Evolutionary conservation across 768 basidiomycete species (phyloP).

Genomic region (Russula foetens): DNA sequence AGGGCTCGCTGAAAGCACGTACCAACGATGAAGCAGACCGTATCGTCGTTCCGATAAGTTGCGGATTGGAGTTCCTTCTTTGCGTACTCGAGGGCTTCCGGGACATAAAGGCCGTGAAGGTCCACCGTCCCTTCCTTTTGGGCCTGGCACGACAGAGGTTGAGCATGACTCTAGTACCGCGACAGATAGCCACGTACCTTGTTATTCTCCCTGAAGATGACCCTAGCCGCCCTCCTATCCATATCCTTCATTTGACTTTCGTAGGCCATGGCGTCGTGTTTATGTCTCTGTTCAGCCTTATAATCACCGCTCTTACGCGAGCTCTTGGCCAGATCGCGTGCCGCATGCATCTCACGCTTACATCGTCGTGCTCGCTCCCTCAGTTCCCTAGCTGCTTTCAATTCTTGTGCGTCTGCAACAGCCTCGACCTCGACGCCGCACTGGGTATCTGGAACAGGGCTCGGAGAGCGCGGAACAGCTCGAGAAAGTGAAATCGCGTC

Average conservation of each 20-base stretch:
- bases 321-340: not conserved
- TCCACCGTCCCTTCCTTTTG: not conserved
- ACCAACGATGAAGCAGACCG: slow-evolving; percentile 7
- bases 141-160: not conserved
- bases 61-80: not conserved
- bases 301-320: not conserved
- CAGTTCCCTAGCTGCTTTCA: not conserved
- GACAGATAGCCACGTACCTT: not conserved
- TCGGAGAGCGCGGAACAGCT: not conserved
- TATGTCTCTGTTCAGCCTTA: not conserved
- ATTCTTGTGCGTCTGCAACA: not conserved
- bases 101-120: slow-evolving; percentile 6
- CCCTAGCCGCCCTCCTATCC: not conserved
- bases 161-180: not conserved
- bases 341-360: not conserved
- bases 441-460: not conserved
- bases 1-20: not conserved
- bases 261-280: not conserved
- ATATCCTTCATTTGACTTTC: not conserved
- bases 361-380: not conserved
- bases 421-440: not conserved
- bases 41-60: not conserved
- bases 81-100: slow-evolving; percentile 4
- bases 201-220: slow-evolving; percentile 5
- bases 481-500: not conserved